A percentile compares a stretch with the other conserved stretches of the same genome.
These are phyloP conservation scores for Colletotrichum lupini DNA, from an alignment of 2,329 filamentous ascomycete species.

Conservation along the genomic window DNA sequence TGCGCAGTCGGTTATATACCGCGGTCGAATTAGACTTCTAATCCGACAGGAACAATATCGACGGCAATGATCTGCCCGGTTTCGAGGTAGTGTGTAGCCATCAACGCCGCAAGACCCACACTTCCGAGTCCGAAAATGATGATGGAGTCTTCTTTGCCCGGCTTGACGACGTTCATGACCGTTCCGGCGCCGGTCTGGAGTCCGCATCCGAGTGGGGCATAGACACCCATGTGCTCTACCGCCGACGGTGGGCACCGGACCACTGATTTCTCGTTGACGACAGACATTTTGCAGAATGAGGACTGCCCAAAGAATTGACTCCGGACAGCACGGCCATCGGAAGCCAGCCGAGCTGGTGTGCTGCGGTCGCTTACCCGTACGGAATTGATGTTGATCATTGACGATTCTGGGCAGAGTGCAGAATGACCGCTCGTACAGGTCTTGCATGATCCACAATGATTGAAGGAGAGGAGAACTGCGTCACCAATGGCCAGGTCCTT, in stretches of 20 bases:
- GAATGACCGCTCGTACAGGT: slow-evolving; percentile 99
- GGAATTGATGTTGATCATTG: slow-evolving; percentile 70
- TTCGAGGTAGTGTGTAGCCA: slow-evolving; percentile 88
- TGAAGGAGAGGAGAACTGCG: slow-evolving; percentile 88
- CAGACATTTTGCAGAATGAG: slow-evolving; percentile 98
- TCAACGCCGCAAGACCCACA: slow-evolving; percentile 90
- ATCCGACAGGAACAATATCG: slow-evolving; percentile 85
- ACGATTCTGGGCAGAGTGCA: slow-evolving; percentile 75
- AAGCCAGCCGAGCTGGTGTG: slow-evolving; percentile 92
- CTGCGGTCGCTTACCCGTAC: slow-evolving; percentile 78
- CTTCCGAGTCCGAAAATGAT: slow-evolving; percentile 96
- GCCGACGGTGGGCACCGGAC: slow-evolving; percentile 91
- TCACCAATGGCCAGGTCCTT: slow-evolving; percentile 93
- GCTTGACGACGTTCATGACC: slow-evolving; percentile 89
- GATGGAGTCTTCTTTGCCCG: slow-evolving; percentile 89
- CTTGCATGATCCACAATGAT: slow-evolving; percentile 97
- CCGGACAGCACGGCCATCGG: slow-evolving; percentile 91
- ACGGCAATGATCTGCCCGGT: slow-evolving; percentile 80
- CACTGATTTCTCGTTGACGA: slow-evolving; percentile 97
- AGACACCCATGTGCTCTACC: slow-evolving; percentile 79
- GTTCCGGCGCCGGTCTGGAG: slow-evolving; percentile 99
- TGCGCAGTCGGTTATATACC: no score
- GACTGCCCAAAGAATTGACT: slow-evolving; percentile 97
- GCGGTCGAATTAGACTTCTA: no score
- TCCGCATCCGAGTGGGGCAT: slow-evolving; percentile 85